These are phyloP conservation scores for Auxenochlorella protothecoides DNA, from an alignment of 139 green algal genomes.

Conservation along the genomic window DNA sequence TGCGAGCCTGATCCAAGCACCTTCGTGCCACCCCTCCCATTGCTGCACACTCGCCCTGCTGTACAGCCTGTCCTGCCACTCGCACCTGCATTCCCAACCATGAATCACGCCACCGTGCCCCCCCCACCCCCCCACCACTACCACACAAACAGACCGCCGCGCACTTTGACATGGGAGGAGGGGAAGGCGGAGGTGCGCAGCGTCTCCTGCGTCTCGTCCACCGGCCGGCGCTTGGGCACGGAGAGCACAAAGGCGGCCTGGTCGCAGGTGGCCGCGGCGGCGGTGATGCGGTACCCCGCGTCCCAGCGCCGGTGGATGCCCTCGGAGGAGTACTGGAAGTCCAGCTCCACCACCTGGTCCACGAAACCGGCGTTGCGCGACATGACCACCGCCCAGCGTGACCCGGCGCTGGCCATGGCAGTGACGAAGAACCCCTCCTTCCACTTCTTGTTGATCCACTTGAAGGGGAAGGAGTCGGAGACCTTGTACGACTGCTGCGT, in stretches of 20 bases:
- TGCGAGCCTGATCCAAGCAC: too few relatives aligned
- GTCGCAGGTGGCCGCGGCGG: conserved; percentile 89
- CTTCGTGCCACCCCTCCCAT: too few relatives aligned
- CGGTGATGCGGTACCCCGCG: conserved; percentile 90
- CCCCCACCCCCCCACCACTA: not conserved
- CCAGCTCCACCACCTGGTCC: conserved; percentile 94
- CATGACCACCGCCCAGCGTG: conserved; percentile 98
- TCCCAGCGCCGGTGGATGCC: conserved; percentile 97
- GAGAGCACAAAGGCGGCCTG: conserved; percentile 57
- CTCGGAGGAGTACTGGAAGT: conserved; percentile 98
- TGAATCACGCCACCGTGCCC: not conserved
- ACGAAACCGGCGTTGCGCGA: conserved; percentile 93
- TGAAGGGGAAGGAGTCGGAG: conserved; percentile 97
- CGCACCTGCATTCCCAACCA: not conserved
- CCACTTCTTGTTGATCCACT: conserved; percentile 99
- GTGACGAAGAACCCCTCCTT: conserved; percentile 99
- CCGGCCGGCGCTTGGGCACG: conserved; percentile 62
- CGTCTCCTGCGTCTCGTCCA: conserved; percentile 97
- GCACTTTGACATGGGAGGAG: conserved; percentile 84
- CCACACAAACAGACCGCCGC: not conserved
- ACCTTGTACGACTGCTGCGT: conserved; percentile 99
- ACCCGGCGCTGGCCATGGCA: conserved; percentile 87
- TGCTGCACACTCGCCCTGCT: not conserved
- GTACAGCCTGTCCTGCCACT: not conserved
- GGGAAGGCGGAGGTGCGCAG: conserved; percentile 91